Evolutionary conservation across 768 basidiomycete genomes (phyloP).

Genomic region (Boletus pseudopeckii): DNA sequence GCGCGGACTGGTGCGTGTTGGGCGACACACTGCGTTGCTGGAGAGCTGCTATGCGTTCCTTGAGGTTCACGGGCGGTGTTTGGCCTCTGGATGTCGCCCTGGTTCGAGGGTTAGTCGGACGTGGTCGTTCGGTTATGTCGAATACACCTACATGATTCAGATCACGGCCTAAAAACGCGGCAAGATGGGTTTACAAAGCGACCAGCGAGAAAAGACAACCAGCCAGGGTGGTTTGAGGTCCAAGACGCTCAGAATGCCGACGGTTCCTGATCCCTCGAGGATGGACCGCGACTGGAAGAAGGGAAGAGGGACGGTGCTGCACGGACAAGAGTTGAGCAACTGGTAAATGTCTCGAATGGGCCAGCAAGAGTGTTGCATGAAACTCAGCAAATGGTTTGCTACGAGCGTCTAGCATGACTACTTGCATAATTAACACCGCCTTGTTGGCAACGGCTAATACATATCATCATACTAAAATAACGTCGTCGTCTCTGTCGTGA

Average conservation of each 20-base stretch:
- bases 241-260: no score
- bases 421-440: conserved; percentile 5
- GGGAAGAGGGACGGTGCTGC: not conserved
- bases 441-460: not conserved
- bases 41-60: conserved; percentile 80
- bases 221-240: conserved; percentile 20
- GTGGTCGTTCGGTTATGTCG: not conserved
- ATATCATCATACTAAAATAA: not conserved
- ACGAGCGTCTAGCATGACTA: not conserved
- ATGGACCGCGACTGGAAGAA: not conserved
- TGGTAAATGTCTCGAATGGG: not conserved
- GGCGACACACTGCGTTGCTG: conserved; percentile 49
- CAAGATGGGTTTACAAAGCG: conserved; percentile 14
- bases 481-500: conserved; percentile 18
- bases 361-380: conserved; percentile 5
- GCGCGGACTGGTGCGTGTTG: conserved; percentile 32
- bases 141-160: conserved; percentile 21
- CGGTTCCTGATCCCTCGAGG: conserved; percentile 12
- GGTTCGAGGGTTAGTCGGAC: conserved; percentile 16
- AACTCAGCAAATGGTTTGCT: not conserved
- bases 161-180: conserved; percentile 1
- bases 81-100: conserved; percentile 29
- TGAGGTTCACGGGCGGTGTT: conserved; percentile 51
- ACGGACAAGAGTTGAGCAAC: not conserved
- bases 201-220: conserved; percentile 20